Base-by-base conservation (phyloP, 1,284 basidiomycete genomes). In the Taiwanofungus camphoratus region DNA sequence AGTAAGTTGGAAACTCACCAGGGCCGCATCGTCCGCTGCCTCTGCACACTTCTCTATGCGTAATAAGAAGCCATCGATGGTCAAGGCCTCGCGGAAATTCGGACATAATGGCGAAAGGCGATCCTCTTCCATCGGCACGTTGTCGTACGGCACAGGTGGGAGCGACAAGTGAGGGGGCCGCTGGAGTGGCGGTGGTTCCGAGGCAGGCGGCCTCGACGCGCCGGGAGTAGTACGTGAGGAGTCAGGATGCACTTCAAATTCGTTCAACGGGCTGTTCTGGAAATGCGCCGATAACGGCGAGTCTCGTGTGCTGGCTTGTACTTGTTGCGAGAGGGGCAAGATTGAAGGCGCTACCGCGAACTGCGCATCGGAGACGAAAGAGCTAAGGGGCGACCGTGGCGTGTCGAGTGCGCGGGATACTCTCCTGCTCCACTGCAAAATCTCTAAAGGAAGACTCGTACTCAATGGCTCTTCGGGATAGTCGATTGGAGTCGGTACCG, bases 21-120 rank as follows among this genome's bases (percentile, higher is more conserved):
- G 27, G 2, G 55, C 53, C 8, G 55, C 53, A 20, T 49, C 50
- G 11, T 44, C 46, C 36, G 51, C 48, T 13, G 48, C 52, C 35
- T 52, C 55, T 5, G 49, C 41, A 29, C 52, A 53, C 27, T 32
- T 42, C 36, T 55, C 52, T 15, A 51, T 49, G 16, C 49, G 47
- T 22, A 44, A 21, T 12, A 39, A 18, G 27, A 57, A 49, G 40
- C 49, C 41, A 18, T 51, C 49, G 13, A 49, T 38, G 32, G 44
- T 39, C n/a, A 55, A 39, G 21, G 50, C 49, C 4, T 42, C 27
- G 8, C 49, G 39, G 32, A 57, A 39, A 41, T 55, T 39, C 4
- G 45, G 36, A 22, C 38, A 35, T 7, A 49, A 27, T 6, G 46
- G 46, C 3, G 44, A 42, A 9, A 45, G 33, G 11, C 38, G 19